Percentiles rank a stretch among this genome's conserved stretches.
Conservation (phyloP, 371 early-diverging fungal species). For the Apophysomyces sp. region DNA sequence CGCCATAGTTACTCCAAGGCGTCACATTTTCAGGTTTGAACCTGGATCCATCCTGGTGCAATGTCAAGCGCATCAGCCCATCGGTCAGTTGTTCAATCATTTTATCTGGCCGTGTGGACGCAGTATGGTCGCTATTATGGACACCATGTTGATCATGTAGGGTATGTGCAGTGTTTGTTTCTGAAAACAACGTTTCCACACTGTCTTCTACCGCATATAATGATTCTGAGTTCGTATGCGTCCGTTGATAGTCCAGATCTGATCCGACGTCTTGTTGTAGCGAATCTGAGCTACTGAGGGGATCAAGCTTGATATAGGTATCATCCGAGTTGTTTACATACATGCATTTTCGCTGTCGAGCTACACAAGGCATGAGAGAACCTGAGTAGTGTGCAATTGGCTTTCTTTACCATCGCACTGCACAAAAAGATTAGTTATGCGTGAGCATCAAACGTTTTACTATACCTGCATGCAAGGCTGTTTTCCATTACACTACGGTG, state of each 20-base stretch:
- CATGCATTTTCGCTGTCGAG: constrained; percentile 44
- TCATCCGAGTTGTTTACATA: constrained; percentile 49
- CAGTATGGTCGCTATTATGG: background rate
- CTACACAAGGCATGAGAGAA: constrained; percentile 12
- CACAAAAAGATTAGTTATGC: background rate
- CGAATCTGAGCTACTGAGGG: constrained; percentile 22
- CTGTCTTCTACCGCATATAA: too few species aligned
- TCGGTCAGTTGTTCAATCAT: constrained; percentile 49
- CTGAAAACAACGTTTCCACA: too few species aligned
- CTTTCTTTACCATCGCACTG: constrained; percentile 46
- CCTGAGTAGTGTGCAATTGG: background rate
- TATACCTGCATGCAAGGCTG: constrained; percentile 58
- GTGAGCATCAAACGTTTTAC: background rate
- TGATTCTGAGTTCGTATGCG: too few species aligned
- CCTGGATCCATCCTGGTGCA: constrained; percentile 26
- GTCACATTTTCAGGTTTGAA: constrained; percentile 19
- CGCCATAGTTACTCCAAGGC: constrained; percentile 30
- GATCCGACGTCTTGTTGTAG: too few species aligned
- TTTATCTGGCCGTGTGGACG: constrained; percentile 28
- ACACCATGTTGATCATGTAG: too few species aligned
- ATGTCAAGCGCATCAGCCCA: constrained; percentile 33
- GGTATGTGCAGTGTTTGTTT: too few species aligned
- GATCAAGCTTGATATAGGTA: constrained; percentile 45
- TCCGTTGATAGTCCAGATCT: too few species aligned
- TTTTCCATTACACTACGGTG: constrained; percentile 54